Percentiles rank a stretch among this genome's conserved stretches.
Evolutionary conservation across 2,329 filamentous ascomycete genomes (phyloP).

Genomic region (Aspergillus hortae): DNA sequence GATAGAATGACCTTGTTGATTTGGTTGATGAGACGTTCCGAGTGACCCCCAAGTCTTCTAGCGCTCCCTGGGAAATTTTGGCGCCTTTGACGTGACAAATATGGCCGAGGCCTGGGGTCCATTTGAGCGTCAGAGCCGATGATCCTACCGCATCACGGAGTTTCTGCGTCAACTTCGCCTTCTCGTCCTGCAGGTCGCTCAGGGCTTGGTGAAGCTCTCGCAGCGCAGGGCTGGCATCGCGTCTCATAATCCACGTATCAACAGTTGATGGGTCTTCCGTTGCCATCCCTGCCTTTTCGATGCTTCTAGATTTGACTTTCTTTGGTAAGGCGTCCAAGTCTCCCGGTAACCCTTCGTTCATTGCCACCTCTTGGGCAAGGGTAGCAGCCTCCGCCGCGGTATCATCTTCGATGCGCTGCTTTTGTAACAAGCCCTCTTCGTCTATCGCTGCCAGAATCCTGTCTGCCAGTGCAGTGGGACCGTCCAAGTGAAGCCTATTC

Average conservation of each 20-base stretch:
- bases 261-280: conserved; percentile 38
- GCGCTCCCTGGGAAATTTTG: conserved; percentile 57
- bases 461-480: conserved; percentile 64
- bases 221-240: conserved; percentile 64
- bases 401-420: conserved; percentile 72
- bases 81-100: conserved; percentile 81
- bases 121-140: conserved; percentile 71
- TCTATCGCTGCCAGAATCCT: conserved; percentile 79
- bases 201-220: conserved; percentile 66
- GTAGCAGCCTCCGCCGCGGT: conserved; percentile 67
- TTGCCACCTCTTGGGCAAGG: conserved; percentile 68
- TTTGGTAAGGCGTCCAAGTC: conserved; percentile 58
- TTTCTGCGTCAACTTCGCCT: conserved; percentile 55
- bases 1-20: conserved; percentile 78
- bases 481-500: conserved; percentile 49
- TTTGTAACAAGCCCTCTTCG: conserved; percentile 80
- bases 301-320: conserved; percentile 32
- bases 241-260: conserved; percentile 63
- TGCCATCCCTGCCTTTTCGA: conserved; percentile 21
- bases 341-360: conserved; percentile 59
- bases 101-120: conserved; percentile 83
- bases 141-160: conserved; percentile 62
- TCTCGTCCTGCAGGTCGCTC: conserved; percentile 57
- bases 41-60: conserved; percentile 43
- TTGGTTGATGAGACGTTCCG: conserved; percentile 73